Conservation (phyloP, 148 eudicot species). For the Rheum nobile region DNA sequence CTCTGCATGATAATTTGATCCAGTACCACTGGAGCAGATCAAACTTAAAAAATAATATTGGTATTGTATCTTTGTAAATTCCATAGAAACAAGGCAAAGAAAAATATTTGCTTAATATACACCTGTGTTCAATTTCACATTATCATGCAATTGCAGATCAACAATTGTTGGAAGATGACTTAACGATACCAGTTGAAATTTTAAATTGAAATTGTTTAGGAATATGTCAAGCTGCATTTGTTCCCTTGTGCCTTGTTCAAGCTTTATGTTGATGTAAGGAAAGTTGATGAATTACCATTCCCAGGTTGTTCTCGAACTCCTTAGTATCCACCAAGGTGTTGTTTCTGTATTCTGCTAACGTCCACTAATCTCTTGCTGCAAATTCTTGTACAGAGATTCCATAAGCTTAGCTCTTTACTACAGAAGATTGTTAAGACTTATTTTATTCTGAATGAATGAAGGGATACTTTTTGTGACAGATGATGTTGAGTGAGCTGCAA, state of each 20-base stretch:
- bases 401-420: neutral
- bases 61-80: neutral
- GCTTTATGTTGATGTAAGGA: neutral
- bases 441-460: neutral
- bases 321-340: neutral
- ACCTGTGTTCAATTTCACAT: neutral
- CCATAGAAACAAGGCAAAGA: neutral
- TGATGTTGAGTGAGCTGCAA: constrained; percentile 64
- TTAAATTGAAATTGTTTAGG: neutral
- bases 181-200: neutral
- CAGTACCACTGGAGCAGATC: too few species aligned
- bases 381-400: neutral
- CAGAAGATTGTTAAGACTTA: neutral
- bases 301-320: neutral
- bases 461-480: constrained; percentile 23
- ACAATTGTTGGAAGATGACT: neutral
- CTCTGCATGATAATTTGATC: neutral
- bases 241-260: neutral
- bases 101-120: neutral
- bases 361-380: too few species aligned
- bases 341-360: too few species aligned
- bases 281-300: neutral
- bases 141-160: neutral
- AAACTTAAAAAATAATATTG: neutral
- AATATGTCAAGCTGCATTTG: neutral